Evolutionary conservation across 495 filamentous ascomycete genomes (phyloP), one percentile per base, ranked within the genome.

Genomic region (Aspergillus cristatus): DNA sequence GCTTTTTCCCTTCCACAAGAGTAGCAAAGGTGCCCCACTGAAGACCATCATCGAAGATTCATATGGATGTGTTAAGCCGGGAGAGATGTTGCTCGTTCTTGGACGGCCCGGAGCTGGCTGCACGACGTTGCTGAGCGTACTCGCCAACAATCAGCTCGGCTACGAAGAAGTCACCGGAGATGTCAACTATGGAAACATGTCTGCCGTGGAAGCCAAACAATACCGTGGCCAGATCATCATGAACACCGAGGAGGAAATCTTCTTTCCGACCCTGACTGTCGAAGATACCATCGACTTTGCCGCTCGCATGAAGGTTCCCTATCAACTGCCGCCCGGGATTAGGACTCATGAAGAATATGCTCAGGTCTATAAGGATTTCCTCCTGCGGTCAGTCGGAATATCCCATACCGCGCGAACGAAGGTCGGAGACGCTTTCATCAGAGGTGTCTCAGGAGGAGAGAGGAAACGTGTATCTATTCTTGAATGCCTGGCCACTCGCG

Each of bases 371-470:
- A 83, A 90, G 49, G 75, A 79, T 34, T 88, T 82, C 44, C 67
- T 88, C 13, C 71, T 86, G 5, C 72, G 78, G 36, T 71, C 82
- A 14, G 57, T 81, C 31, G 83, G 83, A 32, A 90, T 91, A 31
- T 76, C 84, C 41, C 84, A 91, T 49, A 91, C 84, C 0, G 68
- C 71, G 15, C 66, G 84, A 46, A 94, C 86, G 0, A 80, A 86
- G 42, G 82, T 91, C 12, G 86, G 86, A 11, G 80, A 87, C 45
- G 74, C 76, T 3, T 85, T 79, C 43, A 71, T 88, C 20, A 82
- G 86, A 8, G 86, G 86, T 48, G 76, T 94, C 7, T 85, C 80
- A 6, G 86, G 86, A 22, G 86, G 86, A 32, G 86, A 94, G 58
- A 76, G 86, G 34, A 84, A 84, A 50, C 76, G 78, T 37, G 76